Conservation (phyloP, 495 filamentous ascomycete genomes). For the Sporormia fimetaria region DNA sequence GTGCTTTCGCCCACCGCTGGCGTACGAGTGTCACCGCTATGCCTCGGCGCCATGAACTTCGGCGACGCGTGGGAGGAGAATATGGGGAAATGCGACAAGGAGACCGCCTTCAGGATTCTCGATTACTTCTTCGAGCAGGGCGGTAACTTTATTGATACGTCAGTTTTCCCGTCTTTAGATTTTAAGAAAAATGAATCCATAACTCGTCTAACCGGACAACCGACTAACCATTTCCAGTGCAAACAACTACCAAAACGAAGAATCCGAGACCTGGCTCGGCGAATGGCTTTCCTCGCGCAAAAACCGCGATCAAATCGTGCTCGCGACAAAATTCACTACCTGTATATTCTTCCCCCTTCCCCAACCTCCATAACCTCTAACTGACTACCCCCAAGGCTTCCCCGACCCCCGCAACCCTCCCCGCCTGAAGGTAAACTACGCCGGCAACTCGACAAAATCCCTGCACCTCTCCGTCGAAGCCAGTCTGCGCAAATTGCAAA, state of each 20-base stretch:
- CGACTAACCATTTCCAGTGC: slow-evolving; percentile 5
- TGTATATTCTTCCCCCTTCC: no score
- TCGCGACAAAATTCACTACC: slow-evolving; percentile 59
- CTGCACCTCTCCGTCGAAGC: slow-evolving; percentile 45
- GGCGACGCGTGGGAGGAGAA: slow-evolving; percentile 41
- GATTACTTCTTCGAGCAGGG: slow-evolving; percentile 55
- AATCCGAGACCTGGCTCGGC: slow-evolving; percentile 64
- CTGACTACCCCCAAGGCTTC: no score
- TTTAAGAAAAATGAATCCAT: not conserved
- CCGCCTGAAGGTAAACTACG: slow-evolving; percentile 13
- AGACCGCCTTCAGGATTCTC: slow-evolving; percentile 51
- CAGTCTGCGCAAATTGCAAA: slow-evolving; percentile 50
- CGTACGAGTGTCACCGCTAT: slow-evolving; percentile 48
- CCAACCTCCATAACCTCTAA: no score
- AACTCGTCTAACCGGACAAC: not conserved
- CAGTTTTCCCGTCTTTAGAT: slow-evolving; percentile 31
- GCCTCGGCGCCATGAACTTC: slow-evolving; percentile 53
- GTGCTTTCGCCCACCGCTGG: slow-evolving; percentile 48
- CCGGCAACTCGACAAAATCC: slow-evolving; percentile 42
- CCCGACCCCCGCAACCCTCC: slow-evolving; percentile 1
- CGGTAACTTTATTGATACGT: slow-evolving; percentile 72
- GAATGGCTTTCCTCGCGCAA: slow-evolving; percentile 55
- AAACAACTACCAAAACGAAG: slow-evolving; percentile 50
- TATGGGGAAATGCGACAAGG: slow-evolving; percentile 51
- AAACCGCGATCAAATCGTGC: slow-evolving; percentile 51